Evolutionary conservation across 2,329 filamentous ascomycete genomes (phyloP), one percentile per base, ranked within the genome.

Genomic region (Colletotrichum sp.): DNA sequence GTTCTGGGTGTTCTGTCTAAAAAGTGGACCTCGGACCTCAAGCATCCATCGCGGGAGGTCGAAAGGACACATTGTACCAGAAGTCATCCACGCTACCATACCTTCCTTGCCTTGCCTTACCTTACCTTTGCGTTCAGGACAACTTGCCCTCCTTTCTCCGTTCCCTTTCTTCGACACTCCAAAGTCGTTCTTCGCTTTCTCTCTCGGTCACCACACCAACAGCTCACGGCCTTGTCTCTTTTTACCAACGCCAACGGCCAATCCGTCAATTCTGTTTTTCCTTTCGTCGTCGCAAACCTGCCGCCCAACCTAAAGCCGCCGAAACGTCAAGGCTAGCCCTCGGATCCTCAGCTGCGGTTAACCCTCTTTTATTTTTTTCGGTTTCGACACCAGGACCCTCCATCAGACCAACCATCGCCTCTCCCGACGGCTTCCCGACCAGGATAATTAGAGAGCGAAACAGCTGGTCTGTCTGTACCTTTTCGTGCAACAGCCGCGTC

Each of bases 51-150:
- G 64, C 70, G 70, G 59, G 64, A 69, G 73, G 70, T 76, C 73
- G 73, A 76, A 76, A 76, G 73, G 73, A 76, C 73, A 76, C 73
- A 76, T 76, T 76, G 73, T 76, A 69, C 70, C 73, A 64, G 73
- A 73, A 69, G 73, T 69, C 70, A 76, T 73, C 73, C 70, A 72
- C 63, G 73, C 44, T 52, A 61, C 57, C 69, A 63, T 49, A 49
- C 44, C 44, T 52, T 22, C 11, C 44, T 52, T 52, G 44, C 44
- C 44, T 52, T 52, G 44, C 44, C 44, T 52, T 52, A 6, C 44
- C 44, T 52, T 52, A 13, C 44, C 44, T 52, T 52, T 52, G 44
- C 44, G 69, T 76, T 69, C 70, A 69, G 70, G 73, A 71, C 73
- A 76, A 34, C 70, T 73, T 69, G 64, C 73, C 73, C 73, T 72